Conservation (phyloP, 148 eudicot species). For the Rhododendron mucronatum region DNA sequence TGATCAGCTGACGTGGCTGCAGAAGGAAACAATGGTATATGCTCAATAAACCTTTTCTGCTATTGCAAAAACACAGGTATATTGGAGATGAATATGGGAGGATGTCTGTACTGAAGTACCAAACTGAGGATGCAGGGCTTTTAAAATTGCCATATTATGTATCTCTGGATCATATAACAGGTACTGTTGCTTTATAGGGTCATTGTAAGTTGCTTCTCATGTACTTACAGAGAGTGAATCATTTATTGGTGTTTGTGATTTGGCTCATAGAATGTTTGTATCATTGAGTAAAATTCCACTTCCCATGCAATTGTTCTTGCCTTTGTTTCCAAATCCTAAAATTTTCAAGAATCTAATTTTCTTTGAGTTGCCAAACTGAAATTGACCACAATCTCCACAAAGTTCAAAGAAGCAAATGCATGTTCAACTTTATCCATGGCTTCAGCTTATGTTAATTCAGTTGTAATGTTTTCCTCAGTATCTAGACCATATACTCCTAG, state of each 20-base stretch:
- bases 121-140: constrained; percentile 26
- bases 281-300: background rate
- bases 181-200: constrained; percentile 18
- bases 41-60: background rate
- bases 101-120: constrained; percentile 34
- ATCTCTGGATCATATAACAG: constrained; percentile 24
- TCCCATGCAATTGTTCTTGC: constrained; percentile 1
- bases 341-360: background rate
- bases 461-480: background rate
- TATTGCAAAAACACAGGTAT: constrained; percentile 26
- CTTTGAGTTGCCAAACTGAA: background rate
- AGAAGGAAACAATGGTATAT: constrained; percentile 8
- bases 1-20: constrained; percentile 5
- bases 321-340: background rate
- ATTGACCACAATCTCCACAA: background rate
- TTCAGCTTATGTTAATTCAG: background rate
- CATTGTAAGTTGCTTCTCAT: background rate
- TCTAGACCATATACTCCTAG: background rate
- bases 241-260: background rate
- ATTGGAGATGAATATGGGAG: constrained; percentile 42
- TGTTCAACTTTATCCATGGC: background rate
- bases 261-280: background rate
- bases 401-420: background rate
- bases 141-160: constrained; percentile 27
- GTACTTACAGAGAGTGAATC: background rate